Conservation (phyloP, 2,329 filamentous ascomycete genomes). For the Fusarium liriodendri region DNA sequence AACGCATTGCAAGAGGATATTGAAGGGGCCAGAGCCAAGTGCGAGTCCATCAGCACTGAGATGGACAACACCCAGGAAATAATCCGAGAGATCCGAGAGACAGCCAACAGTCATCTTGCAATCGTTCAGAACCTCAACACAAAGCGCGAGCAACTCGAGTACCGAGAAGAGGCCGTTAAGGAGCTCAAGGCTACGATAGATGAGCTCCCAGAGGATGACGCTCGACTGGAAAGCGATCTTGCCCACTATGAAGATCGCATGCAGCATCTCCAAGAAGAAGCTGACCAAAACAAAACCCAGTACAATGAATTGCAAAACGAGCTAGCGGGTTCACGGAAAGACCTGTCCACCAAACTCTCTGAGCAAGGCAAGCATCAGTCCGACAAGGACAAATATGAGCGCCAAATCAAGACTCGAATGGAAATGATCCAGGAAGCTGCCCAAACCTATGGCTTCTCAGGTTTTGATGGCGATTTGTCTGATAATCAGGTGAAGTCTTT, state of each 20-base stretch:
- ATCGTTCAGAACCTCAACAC: slow-evolving; percentile 81
- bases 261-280: slow-evolving; percentile 70
- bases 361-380: slow-evolving; percentile 85
- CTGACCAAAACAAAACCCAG: slow-evolving; percentile 69
- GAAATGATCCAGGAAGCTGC: slow-evolving; percentile 83
- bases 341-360: slow-evolving; percentile 64
- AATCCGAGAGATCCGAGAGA: slow-evolving; percentile 74
- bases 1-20: slow-evolving; percentile 75
- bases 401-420: slow-evolving; percentile 78
- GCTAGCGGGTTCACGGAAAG: slow-evolving; percentile 56
- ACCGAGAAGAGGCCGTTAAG: slow-evolving; percentile 75
- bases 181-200: slow-evolving; percentile 79
- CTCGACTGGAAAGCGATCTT: slow-evolving; percentile 76
- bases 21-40: slow-evolving; percentile 68
- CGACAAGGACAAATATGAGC: slow-evolving; percentile 87
- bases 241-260: slow-evolving; percentile 84
- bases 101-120: slow-evolving; percentile 78
- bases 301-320: slow-evolving; percentile 73
- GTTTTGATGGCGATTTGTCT: slow-evolving; percentile 83
- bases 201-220: slow-evolving; percentile 82
- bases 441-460: slow-evolving; percentile 80
- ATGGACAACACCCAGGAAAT: slow-evolving; percentile 69
- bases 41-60: slow-evolving; percentile 67
- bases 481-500: slow-evolving; percentile 81
- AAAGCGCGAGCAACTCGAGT: slow-evolving; percentile 79